Evolutionary conservation across 2,329 filamentous ascomycete species (phyloP).

Genomic region (Colletotrichum sojae): DNA sequence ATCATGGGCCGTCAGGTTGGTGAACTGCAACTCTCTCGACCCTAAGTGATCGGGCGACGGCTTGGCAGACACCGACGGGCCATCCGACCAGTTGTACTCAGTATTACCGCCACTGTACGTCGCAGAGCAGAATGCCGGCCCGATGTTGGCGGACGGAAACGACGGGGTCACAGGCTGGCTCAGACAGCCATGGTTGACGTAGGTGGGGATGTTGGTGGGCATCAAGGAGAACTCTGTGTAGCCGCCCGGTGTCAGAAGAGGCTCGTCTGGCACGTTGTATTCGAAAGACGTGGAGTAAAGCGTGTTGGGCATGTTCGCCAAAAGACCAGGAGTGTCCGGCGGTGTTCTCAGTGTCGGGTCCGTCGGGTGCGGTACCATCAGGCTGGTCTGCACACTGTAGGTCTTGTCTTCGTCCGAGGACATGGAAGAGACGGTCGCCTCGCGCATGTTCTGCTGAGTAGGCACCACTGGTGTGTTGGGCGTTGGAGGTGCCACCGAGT

Average conservation of each 20-base stretch:
- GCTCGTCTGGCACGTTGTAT: slow-evolving; percentile 61
- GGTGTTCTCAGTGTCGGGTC: slow-evolving; percentile 67
- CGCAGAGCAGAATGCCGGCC: slow-evolving; percentile 56
- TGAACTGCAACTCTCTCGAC: slow-evolving; percentile 51
- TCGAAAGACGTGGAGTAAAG: slow-evolving; percentile 54
- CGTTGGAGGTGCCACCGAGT: slow-evolving; percentile 63
- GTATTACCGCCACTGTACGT: slow-evolving; percentile 53
- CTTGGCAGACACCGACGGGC: slow-evolving; percentile 51
- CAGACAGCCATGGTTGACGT: slow-evolving; percentile 57
- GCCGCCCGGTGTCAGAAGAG: slow-evolving; percentile 63
- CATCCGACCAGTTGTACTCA: slow-evolving; percentile 68
- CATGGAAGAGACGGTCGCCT: slow-evolving; percentile 56
- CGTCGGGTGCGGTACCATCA: slow-evolving; percentile 46
- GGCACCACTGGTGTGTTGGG: slow-evolving; percentile 63
- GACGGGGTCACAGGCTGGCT: slow-evolving; percentile 66
- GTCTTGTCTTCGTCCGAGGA: slow-evolving; percentile 55
- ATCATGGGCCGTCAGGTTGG: slow-evolving; percentile 51
- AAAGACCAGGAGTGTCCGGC: slow-evolving; percentile 66
- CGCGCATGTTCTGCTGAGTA: slow-evolving; percentile 54
- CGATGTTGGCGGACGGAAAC: slow-evolving; percentile 58
- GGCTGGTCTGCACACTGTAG: slow-evolving; percentile 40
- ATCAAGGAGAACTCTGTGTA: slow-evolving; percentile 59
- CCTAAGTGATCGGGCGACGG: slow-evolving; percentile 49
- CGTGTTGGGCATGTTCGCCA: slow-evolving; percentile 57
- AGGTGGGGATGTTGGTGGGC: slow-evolving; percentile 57